Evolutionary conservation across 192 early-diverging fungal genomes (phyloP).

Genomic region (Coemansia brasiliensis): DNA sequence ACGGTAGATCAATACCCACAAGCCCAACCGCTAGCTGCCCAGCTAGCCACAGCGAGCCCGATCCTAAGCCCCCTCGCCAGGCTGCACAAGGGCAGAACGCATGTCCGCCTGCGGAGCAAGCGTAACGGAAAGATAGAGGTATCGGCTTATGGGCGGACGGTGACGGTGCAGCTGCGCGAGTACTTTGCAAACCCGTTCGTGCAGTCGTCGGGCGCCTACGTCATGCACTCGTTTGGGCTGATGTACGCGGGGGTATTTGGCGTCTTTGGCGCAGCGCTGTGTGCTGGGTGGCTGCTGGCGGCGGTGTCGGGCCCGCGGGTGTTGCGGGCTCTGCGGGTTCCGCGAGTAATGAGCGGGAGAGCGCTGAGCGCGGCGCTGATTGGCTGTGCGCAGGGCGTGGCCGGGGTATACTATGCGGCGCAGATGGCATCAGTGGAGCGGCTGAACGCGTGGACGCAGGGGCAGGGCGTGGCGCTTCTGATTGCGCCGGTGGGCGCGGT

Average conservation of each 20-base stretch:
- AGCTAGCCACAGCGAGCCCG: not conserved
- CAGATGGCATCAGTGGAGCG: slow-evolving; percentile 16
- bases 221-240: slow-evolving; percentile 54
- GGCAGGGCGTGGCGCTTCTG: slow-evolving; percentile 12
- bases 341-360: not conserved
- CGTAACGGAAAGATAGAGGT: slow-evolving; percentile 16
- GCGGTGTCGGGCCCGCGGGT: not conserved
- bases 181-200: slow-evolving; percentile 45
- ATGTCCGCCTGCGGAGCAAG: slow-evolving; percentile 8
- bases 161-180: slow-evolving; percentile 33
- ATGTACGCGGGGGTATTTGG: slow-evolving; percentile 42
- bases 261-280: slow-evolving; percentile 25
- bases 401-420: slow-evolving; percentile 19
- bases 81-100: slow-evolving; percentile 17
- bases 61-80: not conserved
- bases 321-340: not conserved
- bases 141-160: not conserved
- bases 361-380: not conserved
- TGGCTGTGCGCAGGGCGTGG: slow-evolving; percentile 1
- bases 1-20: not conserved
- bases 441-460: slow-evolving; percentile 34
- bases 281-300: slow-evolving; percentile 9
- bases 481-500: slow-evolving; percentile 1
- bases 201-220: slow-evolving; percentile 49
- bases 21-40: not conserved